phyloP scores from a whole-genome alignment of 805 yeast species.

The Torulaspora quercuum region DNA sequence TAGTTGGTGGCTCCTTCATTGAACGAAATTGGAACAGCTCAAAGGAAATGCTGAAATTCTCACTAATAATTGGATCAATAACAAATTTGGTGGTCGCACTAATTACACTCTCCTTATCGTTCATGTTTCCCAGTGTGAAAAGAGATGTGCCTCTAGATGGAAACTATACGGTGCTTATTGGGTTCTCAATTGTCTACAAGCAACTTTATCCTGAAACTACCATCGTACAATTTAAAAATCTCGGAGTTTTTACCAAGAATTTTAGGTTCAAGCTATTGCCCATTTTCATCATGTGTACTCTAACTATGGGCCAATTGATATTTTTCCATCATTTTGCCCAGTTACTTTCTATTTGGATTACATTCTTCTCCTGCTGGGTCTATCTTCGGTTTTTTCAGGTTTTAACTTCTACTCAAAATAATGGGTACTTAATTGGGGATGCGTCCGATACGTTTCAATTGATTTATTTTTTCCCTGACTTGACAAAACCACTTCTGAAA shows the following conservation, averaged over 20 bases:
- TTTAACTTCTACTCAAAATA: conserved; percentile 33
- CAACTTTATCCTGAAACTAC: conserved; percentile 62
- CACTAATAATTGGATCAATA: conserved; percentile 45
- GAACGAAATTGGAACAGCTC: conserved; percentile 62
- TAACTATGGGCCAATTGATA: conserved; percentile 33
- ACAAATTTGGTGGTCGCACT: conserved; percentile 50
- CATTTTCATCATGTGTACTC: conserved; percentile 38
- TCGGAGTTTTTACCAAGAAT: conserved; percentile 36
- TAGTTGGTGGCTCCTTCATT: conserved; percentile 61
- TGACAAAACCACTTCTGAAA: conserved; percentile 48
- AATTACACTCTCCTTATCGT: conserved; percentile 26
- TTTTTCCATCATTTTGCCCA: conserved; percentile 45
- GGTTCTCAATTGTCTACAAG: conserved; percentile 60
- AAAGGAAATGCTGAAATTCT: conserved; percentile 48
- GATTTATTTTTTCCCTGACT: conserved; percentile 77
- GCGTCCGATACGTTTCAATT: conserved; percentile 87
- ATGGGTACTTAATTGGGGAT: conserved; percentile 55
- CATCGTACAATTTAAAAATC: conserved; percentile 49
- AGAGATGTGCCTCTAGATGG: conserved; percentile 50
- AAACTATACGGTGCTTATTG: conserved; percentile 52
- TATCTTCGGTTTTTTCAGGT: conserved; percentile 76
- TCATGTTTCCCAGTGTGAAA: conserved; percentile 27
- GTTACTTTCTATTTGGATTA: conserved; percentile 49
- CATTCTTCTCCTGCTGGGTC: conserved; percentile 67
- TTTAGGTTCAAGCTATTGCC: conserved; percentile 64